phyloP scores from a whole-genome alignment of 2,329 filamentous ascomycete genomes.

The Colletotrichum godetiae region DNA sequence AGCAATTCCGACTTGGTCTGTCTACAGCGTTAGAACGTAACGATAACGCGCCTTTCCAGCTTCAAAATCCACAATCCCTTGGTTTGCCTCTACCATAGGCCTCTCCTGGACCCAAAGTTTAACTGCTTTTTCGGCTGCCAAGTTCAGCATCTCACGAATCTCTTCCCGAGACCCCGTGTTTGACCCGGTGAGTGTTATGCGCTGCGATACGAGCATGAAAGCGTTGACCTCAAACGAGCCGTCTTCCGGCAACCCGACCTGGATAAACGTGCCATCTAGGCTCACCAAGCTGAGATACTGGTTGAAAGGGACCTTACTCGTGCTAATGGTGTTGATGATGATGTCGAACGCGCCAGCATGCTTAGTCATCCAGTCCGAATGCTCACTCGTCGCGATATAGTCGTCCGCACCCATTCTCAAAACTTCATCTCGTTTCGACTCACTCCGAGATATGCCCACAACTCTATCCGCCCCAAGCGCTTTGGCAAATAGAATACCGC shows the following conservation, averaged over 20 bases:
- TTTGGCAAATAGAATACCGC: constrained; percentile 75
- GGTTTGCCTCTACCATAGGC: constrained; percentile 63
- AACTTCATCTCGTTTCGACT: constrained; percentile 65
- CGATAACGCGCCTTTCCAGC: constrained; percentile 58
- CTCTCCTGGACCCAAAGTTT: constrained; percentile 64
- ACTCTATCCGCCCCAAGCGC: constrained; percentile 73
- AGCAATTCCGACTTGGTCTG: too few relatives aligned
- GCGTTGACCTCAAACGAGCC: constrained; percentile 51
- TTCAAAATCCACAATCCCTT: constrained; percentile 63
- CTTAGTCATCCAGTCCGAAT: constrained; percentile 64
- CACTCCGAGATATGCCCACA: constrained; percentile 67
- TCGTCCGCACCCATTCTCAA: constrained; percentile 67
- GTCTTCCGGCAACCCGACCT: constrained; percentile 34
- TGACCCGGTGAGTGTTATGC: constrained; percentile 55
- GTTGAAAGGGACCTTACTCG: constrained; percentile 55
- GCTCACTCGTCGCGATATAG: constrained; percentile 55
- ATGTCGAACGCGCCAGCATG: constrained; percentile 65
- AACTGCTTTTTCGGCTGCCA: constrained; percentile 64
- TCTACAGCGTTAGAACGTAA: constrained; percentile 55
- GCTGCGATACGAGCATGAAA: constrained; percentile 67
- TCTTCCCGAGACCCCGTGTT: constrained; percentile 54
- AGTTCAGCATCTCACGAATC: constrained; percentile 66
- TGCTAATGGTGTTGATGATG: constrained; percentile 68
- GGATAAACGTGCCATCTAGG: constrained; percentile 37
- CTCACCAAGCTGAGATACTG: constrained; percentile 66